phyloP scores from a whole-genome alignment of 768 basidiomycete species.

The Tylopilus felleus region DNA sequence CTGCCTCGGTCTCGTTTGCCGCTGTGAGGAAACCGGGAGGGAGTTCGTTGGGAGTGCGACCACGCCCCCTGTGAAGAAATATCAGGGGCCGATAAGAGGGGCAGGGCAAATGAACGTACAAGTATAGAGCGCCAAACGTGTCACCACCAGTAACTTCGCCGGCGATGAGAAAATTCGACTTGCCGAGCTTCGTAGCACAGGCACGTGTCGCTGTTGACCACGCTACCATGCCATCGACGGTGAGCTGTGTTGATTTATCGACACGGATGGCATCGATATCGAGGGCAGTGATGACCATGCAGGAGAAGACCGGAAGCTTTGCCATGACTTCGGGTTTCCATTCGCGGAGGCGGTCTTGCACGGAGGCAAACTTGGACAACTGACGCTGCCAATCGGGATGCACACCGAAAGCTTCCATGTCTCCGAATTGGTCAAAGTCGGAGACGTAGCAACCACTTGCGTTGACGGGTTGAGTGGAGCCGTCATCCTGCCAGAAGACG shows the following conservation, averaged over 20 bases:
- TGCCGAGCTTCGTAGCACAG: slow-evolving; percentile 70
- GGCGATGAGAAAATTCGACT: slow-evolving; percentile 86
- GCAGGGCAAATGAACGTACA: slow-evolving; percentile 44
- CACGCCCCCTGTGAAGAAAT: slow-evolving; percentile 63
- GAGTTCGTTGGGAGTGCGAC: slow-evolving; percentile 70
- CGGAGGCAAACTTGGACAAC: slow-evolving; percentile 91
- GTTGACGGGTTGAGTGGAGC: slow-evolving; percentile 48
- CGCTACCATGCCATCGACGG: slow-evolving; percentile 70
- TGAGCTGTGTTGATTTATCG: slow-evolving; percentile 92
- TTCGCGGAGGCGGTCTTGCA: slow-evolving; percentile 93
- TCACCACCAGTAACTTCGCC: slow-evolving; percentile 96
- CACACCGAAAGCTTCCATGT: slow-evolving; percentile 97
- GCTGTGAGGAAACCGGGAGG: slow-evolving; percentile 69
- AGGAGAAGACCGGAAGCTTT: slow-evolving; percentile 75
- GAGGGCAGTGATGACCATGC: slow-evolving; percentile 82
- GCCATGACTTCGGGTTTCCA: slow-evolving; percentile 80
- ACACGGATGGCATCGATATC: slow-evolving; percentile 94
- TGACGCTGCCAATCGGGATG: slow-evolving; percentile 94
- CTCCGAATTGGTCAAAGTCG: slow-evolving; percentile 94
- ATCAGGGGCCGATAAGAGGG: neutral
- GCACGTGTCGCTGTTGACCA: slow-evolving; percentile 74
- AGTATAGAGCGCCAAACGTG: slow-evolving; percentile 81
- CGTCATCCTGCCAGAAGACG: slow-evolving; percentile 77
- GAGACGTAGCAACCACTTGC: slow-evolving; percentile 71
- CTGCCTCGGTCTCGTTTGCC: slow-evolving; percentile 55